Base-by-base conservation (phyloP, 2,329 filamentous ascomycete species). In the Gnomoniopsis sp. region DNA sequence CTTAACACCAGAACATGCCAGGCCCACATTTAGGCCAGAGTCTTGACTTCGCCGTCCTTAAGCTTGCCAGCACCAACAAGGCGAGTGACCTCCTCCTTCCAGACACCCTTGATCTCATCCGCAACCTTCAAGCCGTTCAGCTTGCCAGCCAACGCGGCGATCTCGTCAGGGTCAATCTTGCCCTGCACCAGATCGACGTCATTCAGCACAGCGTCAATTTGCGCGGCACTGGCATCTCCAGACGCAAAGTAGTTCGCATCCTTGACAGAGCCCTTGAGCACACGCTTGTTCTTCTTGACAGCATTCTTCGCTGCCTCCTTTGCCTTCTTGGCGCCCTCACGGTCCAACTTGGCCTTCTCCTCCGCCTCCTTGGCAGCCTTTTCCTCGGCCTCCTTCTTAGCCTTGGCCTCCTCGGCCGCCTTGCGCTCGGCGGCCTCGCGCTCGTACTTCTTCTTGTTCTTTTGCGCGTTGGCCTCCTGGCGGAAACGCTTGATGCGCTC, bases 261-360 rank as follows among this genome's bases (percentile, higher is more conserved):
- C 84, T 99, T 99, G 77, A 93, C 90, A 65, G 90, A 92, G 63
- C 86, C 88, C 76, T 96, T 92, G 68, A 99, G 87, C 50, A 98
- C 89, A 81, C 95, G 91, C 86, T 97, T 97, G 86, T 99, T 99
- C 90, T 99, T 99, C 89, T 99, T 99, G 69, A 95, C 89, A 15
- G 95, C 95, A 71, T 92, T 97, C 87, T 99, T 99, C 59, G 95
- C 95, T 2, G 93, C 93, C 77, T 99, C 95, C 82, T 98, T 99
- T 62, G 90, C 88, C 85, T 99, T 99, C 86, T 98, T 99, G 70
- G 79, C 79, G 64, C 89, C 84, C 66, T 93, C 92, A 66, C 89
- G 90, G 59, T 91, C 87, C 6, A 82, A 84, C 83, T 98, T 98
- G 65, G 92, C 91, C 46, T 88, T 83, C 67, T 89, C 90, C 74